A percentile compares a stretch with the other conserved stretches of the same genome.
Evolutionary conservation across 2,329 filamentous ascomycete genomes (phyloP).

Genomic region (Colletotrichum coccodes): DNA sequence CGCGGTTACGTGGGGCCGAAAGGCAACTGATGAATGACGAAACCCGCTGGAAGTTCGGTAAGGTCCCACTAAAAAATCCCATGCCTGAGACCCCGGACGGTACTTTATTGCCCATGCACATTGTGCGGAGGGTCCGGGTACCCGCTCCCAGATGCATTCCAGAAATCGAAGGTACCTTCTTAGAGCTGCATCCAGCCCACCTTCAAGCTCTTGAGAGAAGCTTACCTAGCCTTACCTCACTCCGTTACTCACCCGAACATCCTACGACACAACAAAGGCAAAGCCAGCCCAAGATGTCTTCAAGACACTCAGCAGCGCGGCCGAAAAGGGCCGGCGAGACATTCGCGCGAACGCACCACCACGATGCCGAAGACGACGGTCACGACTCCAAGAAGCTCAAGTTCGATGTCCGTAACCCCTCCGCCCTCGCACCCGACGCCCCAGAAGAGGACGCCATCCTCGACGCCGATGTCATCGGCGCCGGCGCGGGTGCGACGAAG

Average conservation of each 20-base stretch:
- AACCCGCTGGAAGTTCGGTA: slow-evolving; percentile 23
- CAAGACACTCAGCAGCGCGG: slow-evolving; percentile 72
- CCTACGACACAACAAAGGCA: not conserved
- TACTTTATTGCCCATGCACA: slow-evolving; percentile 26
- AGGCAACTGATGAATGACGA: slow-evolving; percentile 37
- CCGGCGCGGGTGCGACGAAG: slow-evolving; percentile 78
- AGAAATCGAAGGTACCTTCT: slow-evolving; percentile 1
- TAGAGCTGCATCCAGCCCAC: slow-evolving; percentile 22
- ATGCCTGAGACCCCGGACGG: slow-evolving; percentile 9
- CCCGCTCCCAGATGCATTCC: slow-evolving; percentile 3
- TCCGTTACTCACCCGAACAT: not conserved
- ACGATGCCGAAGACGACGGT: slow-evolving; percentile 58
- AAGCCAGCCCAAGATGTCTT: slow-evolving; percentile 57
- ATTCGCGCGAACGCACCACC: slow-evolving; percentile 79
- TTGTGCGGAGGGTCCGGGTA: not conserved
- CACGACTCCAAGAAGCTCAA: slow-evolving; percentile 79
- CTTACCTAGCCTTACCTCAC: slow-evolving; percentile 9
- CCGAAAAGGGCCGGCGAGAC: slow-evolving; percentile 87
- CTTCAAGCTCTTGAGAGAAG: slow-evolving; percentile 16
- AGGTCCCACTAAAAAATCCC: slow-evolving; percentile 19
- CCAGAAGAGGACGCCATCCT: slow-evolving; percentile 80
- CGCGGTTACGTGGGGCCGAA: slow-evolving; percentile 30
- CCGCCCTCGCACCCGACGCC: slow-evolving; percentile 85
- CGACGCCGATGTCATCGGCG: slow-evolving; percentile 93
- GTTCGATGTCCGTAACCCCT: slow-evolving; percentile 95